A percentile compares a stretch with the other conserved stretches of the same genome.
Evolutionary conservation across 805 yeast species (phyloP).

Genomic region (Kluyveromyces starmeri): DNA sequence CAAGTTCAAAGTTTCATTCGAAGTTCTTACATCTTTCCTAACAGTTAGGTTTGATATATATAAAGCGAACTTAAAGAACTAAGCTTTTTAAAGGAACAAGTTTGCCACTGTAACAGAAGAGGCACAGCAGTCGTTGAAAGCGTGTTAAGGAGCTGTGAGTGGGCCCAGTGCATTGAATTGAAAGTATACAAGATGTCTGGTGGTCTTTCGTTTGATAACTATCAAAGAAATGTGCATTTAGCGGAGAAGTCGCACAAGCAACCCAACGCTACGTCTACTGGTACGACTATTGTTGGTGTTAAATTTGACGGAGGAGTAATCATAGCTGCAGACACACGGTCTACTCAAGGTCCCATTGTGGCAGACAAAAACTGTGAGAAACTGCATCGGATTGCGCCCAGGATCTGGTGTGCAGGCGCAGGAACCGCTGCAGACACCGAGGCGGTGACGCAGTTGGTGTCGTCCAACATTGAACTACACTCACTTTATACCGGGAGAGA

Average conservation of each 20-base stretch:
- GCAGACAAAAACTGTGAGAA: conserved; percentile 98
- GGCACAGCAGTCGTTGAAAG: no score
- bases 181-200: conserved; percentile 62
- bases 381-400: conserved; percentile 80
- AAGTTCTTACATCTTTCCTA: no score
- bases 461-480: conserved; percentile 86
- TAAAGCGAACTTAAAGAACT: no score
- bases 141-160: no score
- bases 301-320: conserved; percentile 90
- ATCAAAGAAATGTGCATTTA: conserved; percentile 75
- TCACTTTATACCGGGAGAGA: conserved; percentile 72
- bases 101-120: no score
- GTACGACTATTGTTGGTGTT: conserved; percentile 98
- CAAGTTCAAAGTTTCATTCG: no score
- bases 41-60: no score
- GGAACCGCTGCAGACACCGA: conserved; percentile 99
- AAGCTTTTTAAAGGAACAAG: no score
- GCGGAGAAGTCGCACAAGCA: conserved; percentile 62
- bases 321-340: conserved; percentile 98
- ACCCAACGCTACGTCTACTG: conserved; percentile 93
- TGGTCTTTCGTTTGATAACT: conserved; percentile 89
- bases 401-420: conserved; percentile 99
- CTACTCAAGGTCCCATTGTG: conserved; percentile 91
- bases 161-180: no score
- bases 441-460: conserved; percentile 89